Evolutionary conservation across 2,329 filamentous ascomycete genomes (phyloP).

Genomic region (Blumeria graminis): DNA sequence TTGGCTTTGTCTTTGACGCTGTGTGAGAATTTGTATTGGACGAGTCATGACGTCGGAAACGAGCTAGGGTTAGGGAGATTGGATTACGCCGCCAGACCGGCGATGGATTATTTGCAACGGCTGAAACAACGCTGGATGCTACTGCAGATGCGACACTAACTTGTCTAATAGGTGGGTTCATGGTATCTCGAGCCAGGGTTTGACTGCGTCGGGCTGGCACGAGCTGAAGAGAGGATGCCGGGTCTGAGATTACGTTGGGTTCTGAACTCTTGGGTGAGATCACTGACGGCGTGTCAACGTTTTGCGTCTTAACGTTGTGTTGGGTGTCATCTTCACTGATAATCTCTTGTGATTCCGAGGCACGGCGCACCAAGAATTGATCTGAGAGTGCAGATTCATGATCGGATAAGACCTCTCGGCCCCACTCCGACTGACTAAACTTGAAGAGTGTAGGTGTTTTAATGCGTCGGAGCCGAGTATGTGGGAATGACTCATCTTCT

Average conservation of each 20-base stretch:
- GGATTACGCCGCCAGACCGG: slow-evolving; percentile 3
- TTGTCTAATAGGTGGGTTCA: no score
- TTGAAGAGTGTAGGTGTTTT: slow-evolving; percentile 11
- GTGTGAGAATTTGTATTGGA: background rate
- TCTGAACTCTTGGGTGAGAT: no score
- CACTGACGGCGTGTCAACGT: no score
- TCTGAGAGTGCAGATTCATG: slow-evolving; percentile 3
- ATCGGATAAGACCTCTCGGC: slow-evolving; percentile 10
- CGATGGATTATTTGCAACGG: slow-evolving; percentile 1
- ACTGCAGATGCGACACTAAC: no score
- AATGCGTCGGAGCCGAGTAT: slow-evolving; percentile 4
- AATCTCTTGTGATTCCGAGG: no score
- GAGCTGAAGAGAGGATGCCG: no score
- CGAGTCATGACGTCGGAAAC: slow-evolving; percentile 3
- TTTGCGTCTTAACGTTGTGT: no score
- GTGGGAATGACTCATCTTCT: slow-evolving; percentile 7
- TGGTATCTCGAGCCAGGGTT: no score
- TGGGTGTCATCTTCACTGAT: no score
- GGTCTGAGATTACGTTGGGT: no score
- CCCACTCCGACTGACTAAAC: slow-evolving; percentile 10
- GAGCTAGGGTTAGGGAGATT: slow-evolving; percentile 2
- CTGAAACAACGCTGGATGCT: slow-evolving; percentile 7
- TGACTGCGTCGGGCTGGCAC: no score
- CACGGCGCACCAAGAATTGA: background rate
- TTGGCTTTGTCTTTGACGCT: background rate